phyloP scores from a whole-genome alignment of 2,329 filamentous ascomycete genomes.

The Fusarium dimerum region DNA sequence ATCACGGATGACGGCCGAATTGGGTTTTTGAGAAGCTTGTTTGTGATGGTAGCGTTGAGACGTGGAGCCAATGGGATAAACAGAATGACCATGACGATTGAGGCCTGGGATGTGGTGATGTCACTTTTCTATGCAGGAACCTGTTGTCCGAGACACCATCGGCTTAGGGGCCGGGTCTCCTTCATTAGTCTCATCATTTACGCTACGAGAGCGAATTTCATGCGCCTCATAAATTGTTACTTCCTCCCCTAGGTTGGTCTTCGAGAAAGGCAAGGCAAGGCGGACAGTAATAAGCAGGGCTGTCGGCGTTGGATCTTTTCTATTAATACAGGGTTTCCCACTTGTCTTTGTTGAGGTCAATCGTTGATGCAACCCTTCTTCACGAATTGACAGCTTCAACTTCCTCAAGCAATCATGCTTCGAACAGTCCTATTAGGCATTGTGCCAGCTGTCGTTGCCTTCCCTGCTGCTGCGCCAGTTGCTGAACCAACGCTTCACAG shows the following conservation, averaged over 20 bases:
- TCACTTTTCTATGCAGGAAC: constrained; percentile 22
- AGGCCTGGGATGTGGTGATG: constrained; percentile 13
- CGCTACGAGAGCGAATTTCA: too few species aligned
- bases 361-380: neutral
- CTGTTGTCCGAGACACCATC: constrained; percentile 4
- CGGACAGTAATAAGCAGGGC: too few species aligned
- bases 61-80: constrained; percentile 11
- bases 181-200: too few species aligned
- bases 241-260: too few species aligned
- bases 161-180: neutral
- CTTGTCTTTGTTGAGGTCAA: too few species aligned
- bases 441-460: constrained; percentile 22
- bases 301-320: too few species aligned
- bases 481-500: constrained; percentile 22
- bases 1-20: neutral
- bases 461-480: constrained; percentile 24
- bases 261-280: too few species aligned
- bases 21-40: constrained; percentile 9
- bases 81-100: constrained; percentile 9
- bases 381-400: neutral
- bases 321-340: too few species aligned
- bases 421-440: constrained; percentile 22
- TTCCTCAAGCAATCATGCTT: constrained; percentile 12
- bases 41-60: constrained; percentile 6
- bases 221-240: too few species aligned